A percentile compares a stretch with the other conserved stretches of the same genome.
Conservation (phyloP, 768 basidiomycete genomes). For the Termitomyces eurrhizus region DNA sequence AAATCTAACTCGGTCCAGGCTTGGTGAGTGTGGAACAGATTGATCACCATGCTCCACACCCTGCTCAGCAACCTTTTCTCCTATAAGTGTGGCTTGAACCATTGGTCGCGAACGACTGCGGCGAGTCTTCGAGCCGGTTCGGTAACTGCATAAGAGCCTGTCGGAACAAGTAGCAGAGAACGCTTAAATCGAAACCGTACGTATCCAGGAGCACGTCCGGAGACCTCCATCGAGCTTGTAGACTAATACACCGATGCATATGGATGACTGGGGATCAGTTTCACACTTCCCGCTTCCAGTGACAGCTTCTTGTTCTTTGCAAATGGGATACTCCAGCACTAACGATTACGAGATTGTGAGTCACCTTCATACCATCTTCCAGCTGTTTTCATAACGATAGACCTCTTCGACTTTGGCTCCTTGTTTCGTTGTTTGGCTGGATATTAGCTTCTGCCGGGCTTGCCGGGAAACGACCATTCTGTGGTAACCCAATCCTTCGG, state of each 20-base stretch:
- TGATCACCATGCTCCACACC: constrained; percentile 33
- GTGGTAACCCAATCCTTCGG: no score
- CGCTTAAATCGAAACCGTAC: constrained; percentile 11
- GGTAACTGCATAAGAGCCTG: constrained; percentile 45
- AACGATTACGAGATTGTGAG: no score
- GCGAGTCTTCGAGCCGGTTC: constrained; percentile 77
- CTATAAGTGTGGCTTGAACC: constrained; percentile 69
- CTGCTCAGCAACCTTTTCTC: constrained; percentile 75
- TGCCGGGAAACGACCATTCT: no score
- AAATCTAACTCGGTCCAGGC: constrained; percentile 57
- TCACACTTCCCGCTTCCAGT: constrained; percentile 9
- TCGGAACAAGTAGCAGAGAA: neutral
- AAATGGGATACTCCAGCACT: no score
- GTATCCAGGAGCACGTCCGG: constrained; percentile 13
- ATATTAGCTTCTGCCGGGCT: no score
- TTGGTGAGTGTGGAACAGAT: constrained; percentile 1
- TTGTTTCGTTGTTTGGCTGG: no score
- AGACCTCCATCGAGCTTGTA: constrained; percentile 12
- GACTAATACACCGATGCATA: neutral
- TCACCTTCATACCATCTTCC: no score
- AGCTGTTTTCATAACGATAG: no score
- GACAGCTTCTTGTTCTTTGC: constrained; percentile 11
- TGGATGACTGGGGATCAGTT: no score
- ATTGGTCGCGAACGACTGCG: constrained; percentile 69
- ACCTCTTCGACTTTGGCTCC: no score